Percentiles rank a stretch among this genome's conserved stretches.
Conservation (phyloP, 345 rosid genomes). For the Lumnitzera racemosa region DNA sequence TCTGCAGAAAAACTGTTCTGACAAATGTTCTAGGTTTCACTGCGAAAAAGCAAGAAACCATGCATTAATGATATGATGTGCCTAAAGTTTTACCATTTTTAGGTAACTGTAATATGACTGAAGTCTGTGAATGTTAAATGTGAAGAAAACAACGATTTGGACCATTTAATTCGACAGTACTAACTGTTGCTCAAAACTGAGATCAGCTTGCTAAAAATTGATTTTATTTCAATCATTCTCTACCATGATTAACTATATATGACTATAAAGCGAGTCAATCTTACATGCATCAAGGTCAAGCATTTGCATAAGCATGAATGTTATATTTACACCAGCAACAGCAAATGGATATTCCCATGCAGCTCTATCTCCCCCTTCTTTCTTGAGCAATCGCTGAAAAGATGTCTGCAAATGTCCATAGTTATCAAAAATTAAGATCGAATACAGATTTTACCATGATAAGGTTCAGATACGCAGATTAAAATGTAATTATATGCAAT, state of each 20-base stretch:
- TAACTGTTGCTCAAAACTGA: too few species aligned
- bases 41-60: constrained; percentile 22
- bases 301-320: constrained; percentile 98
- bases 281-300: constrained; percentile 85
- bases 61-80: constrained; percentile 6
- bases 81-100: not conserved
- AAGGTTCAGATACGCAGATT: not conserved
- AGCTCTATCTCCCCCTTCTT: constrained; percentile 76
- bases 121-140: too few species aligned
- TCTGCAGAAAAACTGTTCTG: constrained; percentile 68
- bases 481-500: not conserved
- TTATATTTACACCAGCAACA: constrained; percentile 90
- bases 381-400: constrained; percentile 54
- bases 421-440: not conserved
- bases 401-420: constrained; percentile 42
- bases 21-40: constrained; percentile 76
- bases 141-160: too few species aligned
- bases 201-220: not conserved
- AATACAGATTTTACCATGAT: not conserved
- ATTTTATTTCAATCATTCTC: not conserved
- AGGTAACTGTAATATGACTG: too few species aligned
- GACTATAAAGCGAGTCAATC: constrained; percentile 10
- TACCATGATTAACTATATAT: not conserved
- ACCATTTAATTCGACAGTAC: too few species aligned
- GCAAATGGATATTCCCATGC: constrained; percentile 98